These are phyloP conservation scores for Vicia sativa DNA, from an alignment of 306 rosid species.

Conservation along the genomic window DNA sequence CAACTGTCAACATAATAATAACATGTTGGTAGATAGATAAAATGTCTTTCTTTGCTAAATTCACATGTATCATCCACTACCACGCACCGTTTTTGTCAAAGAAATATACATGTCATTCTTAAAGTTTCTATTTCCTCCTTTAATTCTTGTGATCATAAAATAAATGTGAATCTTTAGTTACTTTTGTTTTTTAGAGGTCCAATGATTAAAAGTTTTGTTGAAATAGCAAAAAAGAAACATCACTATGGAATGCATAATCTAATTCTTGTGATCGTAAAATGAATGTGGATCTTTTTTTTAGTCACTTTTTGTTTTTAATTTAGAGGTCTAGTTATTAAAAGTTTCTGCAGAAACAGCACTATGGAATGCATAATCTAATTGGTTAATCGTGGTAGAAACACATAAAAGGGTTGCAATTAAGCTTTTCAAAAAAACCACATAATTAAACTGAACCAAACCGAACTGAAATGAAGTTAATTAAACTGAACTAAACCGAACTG, in stretches of 20 bases:
- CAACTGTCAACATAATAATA: slow-evolving; percentile 1
- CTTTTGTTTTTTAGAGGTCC: background rate
- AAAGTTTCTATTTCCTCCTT: background rate
- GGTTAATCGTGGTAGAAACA: too few relatives aligned
- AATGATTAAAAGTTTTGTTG: background rate
- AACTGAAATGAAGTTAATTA: too few relatives aligned
- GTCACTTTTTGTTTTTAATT: background rate
- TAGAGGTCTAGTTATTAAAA: background rate
- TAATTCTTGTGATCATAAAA: background rate
- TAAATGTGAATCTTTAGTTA: background rate
- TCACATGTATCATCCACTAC: slow-evolving; percentile 9
- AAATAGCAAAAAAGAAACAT: background rate
- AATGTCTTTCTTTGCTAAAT: background rate
- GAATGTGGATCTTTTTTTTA: background rate
- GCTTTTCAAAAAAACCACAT: too few relatives aligned
- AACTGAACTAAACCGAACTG: too few relatives aligned
- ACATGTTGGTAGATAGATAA: background rate
- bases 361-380: too few relatives aligned
- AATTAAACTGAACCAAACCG: too few relatives aligned
- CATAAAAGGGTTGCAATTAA: too few relatives aligned
- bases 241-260: too few relatives aligned
- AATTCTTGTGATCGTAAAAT: background rate
- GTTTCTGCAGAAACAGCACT: background rate
- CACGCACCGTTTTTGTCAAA: background rate
- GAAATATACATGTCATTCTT: slow-evolving; percentile 2